These are phyloP conservation scores for Termitomyces sp. DNA, from an alignment of 768 basidiomycete species.

Conservation along the genomic window DNA sequence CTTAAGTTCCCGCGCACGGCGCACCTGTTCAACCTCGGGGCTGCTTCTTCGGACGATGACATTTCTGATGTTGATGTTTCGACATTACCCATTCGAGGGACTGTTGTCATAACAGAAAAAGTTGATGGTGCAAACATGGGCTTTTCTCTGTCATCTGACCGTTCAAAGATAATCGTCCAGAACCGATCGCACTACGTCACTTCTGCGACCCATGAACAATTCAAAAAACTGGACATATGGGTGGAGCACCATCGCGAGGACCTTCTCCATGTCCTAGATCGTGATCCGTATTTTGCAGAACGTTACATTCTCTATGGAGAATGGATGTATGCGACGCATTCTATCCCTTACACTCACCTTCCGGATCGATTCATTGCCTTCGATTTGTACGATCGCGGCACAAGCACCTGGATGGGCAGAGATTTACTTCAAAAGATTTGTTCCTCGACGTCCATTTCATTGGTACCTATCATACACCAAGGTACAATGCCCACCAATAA, in stretches of 20 bases:
- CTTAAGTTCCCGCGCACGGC: constrained; percentile 59
- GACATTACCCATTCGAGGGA: constrained; percentile 15
- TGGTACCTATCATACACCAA: constrained; percentile 39
- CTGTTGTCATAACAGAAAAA: constrained; percentile 54
- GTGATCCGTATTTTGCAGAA: constrained; percentile 47
- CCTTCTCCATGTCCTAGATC: constrained; percentile 35
- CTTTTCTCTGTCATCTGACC: constrained; percentile 46
- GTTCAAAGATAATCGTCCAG: constrained; percentile 43
- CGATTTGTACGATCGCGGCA: constrained; percentile 51
- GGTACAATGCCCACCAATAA: constrained; percentile 33
- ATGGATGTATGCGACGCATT: constrained; percentile 59
- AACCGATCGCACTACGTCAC: constrained; percentile 59
- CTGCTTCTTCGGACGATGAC: constrained; percentile 50
- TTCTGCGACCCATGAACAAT: constrained; percentile 52
- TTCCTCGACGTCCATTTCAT: constrained; percentile 29
- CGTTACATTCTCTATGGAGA: constrained; percentile 59
- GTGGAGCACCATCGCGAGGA: constrained; percentile 42
- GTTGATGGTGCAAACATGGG: constrained; percentile 67
- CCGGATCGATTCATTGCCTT: constrained; percentile 55
- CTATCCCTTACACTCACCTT: constrained; percentile 48
- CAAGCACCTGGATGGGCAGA: constrained; percentile 32
- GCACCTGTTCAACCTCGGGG: constrained; percentile 54
- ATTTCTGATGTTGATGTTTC: constrained; percentile 23
- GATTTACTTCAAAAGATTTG: constrained; percentile 27
- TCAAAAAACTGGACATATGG: constrained; percentile 52